Percentiles rank a stretch among this genome's conserved stretches.
Evolutionary conservation across 208 protist genomes (phyloP).

Genomic region (Crithidia brevicula): DNA sequence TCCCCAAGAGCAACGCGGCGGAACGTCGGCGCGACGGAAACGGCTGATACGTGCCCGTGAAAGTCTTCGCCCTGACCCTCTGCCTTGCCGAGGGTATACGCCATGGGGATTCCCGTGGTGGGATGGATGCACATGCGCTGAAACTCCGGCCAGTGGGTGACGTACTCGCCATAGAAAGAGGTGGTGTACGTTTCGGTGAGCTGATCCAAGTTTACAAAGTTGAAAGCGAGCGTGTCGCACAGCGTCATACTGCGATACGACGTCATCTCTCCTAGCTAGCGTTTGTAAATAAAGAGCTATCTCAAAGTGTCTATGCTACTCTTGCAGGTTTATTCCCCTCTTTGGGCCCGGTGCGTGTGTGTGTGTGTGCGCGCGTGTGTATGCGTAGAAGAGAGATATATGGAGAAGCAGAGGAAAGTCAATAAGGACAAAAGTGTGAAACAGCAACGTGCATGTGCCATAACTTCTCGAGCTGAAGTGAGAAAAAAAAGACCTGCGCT

Average conservation of each 20-base stretch:
- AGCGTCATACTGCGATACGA: constrained; percentile 91
- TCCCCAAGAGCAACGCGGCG: constrained; percentile 95
- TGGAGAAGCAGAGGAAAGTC: no score
- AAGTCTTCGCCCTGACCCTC: constrained; percentile 95
- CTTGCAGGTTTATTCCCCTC: no score
- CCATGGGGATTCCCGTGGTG: constrained; percentile 92
- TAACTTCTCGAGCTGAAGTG: no score
- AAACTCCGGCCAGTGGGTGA: constrained; percentile 97
- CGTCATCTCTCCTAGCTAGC: constrained; percentile 94
- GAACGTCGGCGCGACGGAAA: constrained; percentile 98
- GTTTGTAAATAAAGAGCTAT: no score
- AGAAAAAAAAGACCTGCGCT: no score
- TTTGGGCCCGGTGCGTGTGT: no score
- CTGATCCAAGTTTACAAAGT: constrained; percentile 97
- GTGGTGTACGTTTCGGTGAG: constrained; percentile 98
- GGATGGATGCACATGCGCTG: constrained; percentile 92
- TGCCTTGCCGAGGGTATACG: constrained; percentile 97
- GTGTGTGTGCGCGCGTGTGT: no score
- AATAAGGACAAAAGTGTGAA: no score
- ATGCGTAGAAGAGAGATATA: no score
- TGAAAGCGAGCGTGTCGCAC: constrained; percentile 95
- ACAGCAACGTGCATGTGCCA: no score
- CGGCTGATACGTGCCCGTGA: constrained; percentile 99
- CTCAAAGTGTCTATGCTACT: no score
- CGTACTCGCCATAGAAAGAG: constrained; percentile 98